Conservation (phyloP, 208 protist species). For the Trichomonas vaginalis region DNA sequence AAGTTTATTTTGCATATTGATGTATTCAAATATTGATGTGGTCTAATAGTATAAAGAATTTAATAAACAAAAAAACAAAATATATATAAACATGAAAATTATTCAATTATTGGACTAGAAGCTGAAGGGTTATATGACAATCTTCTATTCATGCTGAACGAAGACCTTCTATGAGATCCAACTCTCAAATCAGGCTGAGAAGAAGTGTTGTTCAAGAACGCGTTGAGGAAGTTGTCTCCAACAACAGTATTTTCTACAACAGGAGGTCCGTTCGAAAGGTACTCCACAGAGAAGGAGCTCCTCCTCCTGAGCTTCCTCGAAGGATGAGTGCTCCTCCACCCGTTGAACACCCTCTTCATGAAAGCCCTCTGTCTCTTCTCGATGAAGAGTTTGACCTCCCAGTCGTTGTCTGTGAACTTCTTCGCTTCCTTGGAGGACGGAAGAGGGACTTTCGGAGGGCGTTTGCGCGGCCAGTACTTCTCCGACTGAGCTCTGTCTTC, state of each 20-base stretch:
- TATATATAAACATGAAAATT: too few species aligned
- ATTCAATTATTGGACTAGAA: neutral
- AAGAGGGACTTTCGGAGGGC: neutral
- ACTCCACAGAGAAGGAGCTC: neutral
- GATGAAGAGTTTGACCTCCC: neutral
- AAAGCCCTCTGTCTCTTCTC: neutral
- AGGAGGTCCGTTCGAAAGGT: neutral
- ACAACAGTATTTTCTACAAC: neutral
- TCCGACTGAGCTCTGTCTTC: neutral
- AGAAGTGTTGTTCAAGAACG: neutral
- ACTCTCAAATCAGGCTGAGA: neutral
- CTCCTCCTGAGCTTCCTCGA: neutral
- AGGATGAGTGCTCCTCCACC: neutral
- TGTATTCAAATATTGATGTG: too few species aligned
- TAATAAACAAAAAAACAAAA: too few species aligned
- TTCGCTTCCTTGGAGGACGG: neutral
- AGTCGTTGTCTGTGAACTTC: neutral
- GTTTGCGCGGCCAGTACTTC: neutral
- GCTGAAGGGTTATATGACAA: neutral
- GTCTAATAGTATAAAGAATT: too few species aligned
- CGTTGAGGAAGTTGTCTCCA: neutral
- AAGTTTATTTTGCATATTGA: too few species aligned
- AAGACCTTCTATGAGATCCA: neutral
- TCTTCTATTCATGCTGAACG: neutral
- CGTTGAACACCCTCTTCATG: neutral